Evolutionary conservation across 345 rosid genomes (phyloP), one percentile per base, ranked within the genome.

Genomic region (Isatis tinctoria): DNA sequence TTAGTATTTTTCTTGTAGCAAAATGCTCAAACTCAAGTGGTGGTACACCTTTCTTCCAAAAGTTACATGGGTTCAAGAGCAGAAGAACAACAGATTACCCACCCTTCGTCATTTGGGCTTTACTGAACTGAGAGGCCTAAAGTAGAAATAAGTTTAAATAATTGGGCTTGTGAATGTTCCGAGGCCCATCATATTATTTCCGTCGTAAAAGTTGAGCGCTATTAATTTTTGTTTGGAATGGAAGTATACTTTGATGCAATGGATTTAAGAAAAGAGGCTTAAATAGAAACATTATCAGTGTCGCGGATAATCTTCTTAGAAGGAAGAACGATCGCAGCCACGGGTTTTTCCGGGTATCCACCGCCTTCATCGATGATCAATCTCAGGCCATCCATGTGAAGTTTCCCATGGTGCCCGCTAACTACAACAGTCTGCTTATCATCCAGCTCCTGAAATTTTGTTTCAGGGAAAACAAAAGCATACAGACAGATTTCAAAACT

Each of bases 301-400:
- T 88, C 87, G 1, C 93, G 90, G 18, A 88, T 79, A 18, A 94
- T 78, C 81, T 82, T 83, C 88, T 64, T 75, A 4, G 90, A 83
- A 18, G 96, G 98, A 67, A 89, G 95, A 73, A 86, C 78, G 11
- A 91, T 79, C 12, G 97, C 98, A 53, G 95, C 97, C 33, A 91
- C 78, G 0, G 93, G 98, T 39, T 84, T 94, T 10, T 80, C 67
- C 36, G 80, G 87, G 17, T 72, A 63, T 56, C 95, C 97, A 0
- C 98, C 97, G 1, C 93, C 87, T 86, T 94, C 96, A 52, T 94
- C 97, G 14, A 94, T 85, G 65, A 90, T 81, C 84, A 94, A 66
- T 77, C 98, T 84, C 74, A 87, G 78, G 40, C 88, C 96, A 57
- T 91, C 90, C 8, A 94, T 77, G 33, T 85, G 88, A 75, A 94